Evolutionary conservation across 139 green algal genomes (phyloP).

Genomic region (Helicosporidium sp.): DNA sequence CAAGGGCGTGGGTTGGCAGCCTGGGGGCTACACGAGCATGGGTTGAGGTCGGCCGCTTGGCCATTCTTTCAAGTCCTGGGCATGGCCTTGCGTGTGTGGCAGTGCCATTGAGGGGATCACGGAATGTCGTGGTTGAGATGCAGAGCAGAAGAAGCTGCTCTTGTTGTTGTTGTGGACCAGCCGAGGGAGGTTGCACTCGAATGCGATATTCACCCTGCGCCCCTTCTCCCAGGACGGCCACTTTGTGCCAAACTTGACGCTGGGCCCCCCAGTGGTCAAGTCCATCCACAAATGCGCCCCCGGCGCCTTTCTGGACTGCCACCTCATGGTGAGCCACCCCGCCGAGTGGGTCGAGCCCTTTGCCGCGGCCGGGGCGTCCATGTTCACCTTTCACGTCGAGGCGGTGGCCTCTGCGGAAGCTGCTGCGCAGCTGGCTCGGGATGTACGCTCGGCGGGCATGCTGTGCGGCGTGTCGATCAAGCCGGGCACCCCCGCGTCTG

Average conservation of each 20-base stretch:
- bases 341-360: constrained; percentile 49
- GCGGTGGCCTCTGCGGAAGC: constrained; percentile 8
- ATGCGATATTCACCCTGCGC: too few species aligned
- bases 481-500: constrained; percentile 37
- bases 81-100: too few species aligned
- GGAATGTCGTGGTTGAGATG: too few species aligned
- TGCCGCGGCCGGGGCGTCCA: constrained; percentile 48
- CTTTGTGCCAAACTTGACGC: constrained; percentile 75
- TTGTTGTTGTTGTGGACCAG: too few species aligned
- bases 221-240: constrained; percentile 42
- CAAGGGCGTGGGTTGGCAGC: too few species aligned
- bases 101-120: neutral
- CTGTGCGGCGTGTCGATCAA: constrained; percentile 42
- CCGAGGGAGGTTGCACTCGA: too few species aligned
- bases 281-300: constrained; percentile 48
- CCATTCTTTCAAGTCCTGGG: too few species aligned
- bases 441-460: constrained; percentile 36
- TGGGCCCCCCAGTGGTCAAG: constrained; percentile 54
- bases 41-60: too few species aligned
- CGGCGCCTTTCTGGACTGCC: constrained; percentile 61
- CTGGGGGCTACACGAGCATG: too few species aligned
- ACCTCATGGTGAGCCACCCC: constrained; percentile 44
- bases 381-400: constrained; percentile 77
- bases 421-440: too few species aligned
- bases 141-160: too few species aligned